phyloP scores from a whole-genome alignment of 495 filamentous ascomycete species.

The Penicillium bialowiezense region DNA sequence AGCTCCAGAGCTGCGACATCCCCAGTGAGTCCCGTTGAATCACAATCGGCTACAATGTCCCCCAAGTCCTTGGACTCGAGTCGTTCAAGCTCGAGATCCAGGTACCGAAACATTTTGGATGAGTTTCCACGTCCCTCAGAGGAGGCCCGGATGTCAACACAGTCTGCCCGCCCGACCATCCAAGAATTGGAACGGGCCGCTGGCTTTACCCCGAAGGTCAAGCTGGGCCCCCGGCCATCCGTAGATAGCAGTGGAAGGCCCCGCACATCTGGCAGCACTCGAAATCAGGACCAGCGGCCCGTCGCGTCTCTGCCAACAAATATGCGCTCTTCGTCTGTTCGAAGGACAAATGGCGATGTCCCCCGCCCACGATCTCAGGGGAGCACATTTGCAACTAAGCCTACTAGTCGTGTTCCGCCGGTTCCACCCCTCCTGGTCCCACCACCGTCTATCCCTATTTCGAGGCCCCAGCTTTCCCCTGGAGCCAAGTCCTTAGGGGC shows the following conservation, averaged over 20 bases:
- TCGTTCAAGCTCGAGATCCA: slow-evolving; percentile 11
- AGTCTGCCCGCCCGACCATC: slow-evolving; percentile 59
- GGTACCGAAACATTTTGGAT: slow-evolving; percentile 32
- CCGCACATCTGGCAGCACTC: slow-evolving; percentile 53
- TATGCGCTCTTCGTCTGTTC: slow-evolving; percentile 45
- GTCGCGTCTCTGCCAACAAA: slow-evolving; percentile 64
- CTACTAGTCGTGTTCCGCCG: slow-evolving; percentile 37
- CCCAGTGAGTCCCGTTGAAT: slow-evolving; percentile 16
- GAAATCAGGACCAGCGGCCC: slow-evolving; percentile 56
- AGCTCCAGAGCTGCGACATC: slow-evolving; percentile 23
- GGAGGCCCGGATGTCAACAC: slow-evolving; percentile 53
- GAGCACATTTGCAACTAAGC: slow-evolving; percentile 33
- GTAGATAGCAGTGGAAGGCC: slow-evolving; percentile 65
- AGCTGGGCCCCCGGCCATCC: slow-evolving; percentile 79
- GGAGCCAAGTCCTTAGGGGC: slow-evolving; percentile 50
- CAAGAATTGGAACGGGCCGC: slow-evolving; percentile 60
- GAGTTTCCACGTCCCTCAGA: slow-evolving; percentile 39
- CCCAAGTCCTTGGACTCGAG: slow-evolving; percentile 21
- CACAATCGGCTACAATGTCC: slow-evolving; percentile 15
- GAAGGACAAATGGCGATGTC: slow-evolving; percentile 32
- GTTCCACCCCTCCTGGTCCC: slow-evolving; percentile 46
- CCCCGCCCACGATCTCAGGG: slow-evolving; percentile 44
- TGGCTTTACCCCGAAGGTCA: slow-evolving; percentile 67
- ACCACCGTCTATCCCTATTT: slow-evolving; percentile 45
- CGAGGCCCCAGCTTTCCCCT: slow-evolving; percentile 50